Evolutionary conservation across 768 basidiomycete genomes (phyloP).

Genomic region (Suillus subluteus): DNA sequence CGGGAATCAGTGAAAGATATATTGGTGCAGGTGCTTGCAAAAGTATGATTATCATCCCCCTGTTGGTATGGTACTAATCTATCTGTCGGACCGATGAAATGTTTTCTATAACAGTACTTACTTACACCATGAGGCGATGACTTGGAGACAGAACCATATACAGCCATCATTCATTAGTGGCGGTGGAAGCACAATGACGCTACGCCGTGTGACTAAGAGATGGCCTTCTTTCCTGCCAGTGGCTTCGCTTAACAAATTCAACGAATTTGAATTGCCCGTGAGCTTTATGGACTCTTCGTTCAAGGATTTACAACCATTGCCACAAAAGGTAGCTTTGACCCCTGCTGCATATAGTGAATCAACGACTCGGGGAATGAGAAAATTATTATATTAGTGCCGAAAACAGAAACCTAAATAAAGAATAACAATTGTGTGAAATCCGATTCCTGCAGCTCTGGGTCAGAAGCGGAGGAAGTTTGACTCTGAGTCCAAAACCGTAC

Average conservation of each 20-base stretch:
- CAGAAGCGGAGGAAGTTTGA: not conserved
- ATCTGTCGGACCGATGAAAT: not conserved
- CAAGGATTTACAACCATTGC: not conserved
- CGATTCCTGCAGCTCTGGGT: not conserved
- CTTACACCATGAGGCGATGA: constrained; percentile 1
- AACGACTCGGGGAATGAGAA: not conserved
- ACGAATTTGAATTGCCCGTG: not conserved
- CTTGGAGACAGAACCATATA: not conserved
- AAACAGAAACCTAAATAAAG: not conserved
- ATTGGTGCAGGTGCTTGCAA: constrained; percentile 57
- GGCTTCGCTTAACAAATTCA: not conserved
- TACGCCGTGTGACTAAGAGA: not conserved
- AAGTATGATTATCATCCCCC: constrained; percentile 39
- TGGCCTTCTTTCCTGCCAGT: no score
- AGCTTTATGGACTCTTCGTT: not conserved
- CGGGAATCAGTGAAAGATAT: constrained; percentile 66
- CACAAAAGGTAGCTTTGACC: not conserved
- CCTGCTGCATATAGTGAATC: not conserved
- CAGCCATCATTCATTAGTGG: not conserved
- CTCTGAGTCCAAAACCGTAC: not conserved
- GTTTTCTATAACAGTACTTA: not conserved
- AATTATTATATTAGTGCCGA: not conserved
- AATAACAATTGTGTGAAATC: not conserved
- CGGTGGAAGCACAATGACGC: not conserved
- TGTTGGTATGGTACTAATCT: constrained; percentile 8